Conservation (phyloP, 2,329 filamentous ascomycete genomes). For the Colletotrichum camelliae region DNA sequence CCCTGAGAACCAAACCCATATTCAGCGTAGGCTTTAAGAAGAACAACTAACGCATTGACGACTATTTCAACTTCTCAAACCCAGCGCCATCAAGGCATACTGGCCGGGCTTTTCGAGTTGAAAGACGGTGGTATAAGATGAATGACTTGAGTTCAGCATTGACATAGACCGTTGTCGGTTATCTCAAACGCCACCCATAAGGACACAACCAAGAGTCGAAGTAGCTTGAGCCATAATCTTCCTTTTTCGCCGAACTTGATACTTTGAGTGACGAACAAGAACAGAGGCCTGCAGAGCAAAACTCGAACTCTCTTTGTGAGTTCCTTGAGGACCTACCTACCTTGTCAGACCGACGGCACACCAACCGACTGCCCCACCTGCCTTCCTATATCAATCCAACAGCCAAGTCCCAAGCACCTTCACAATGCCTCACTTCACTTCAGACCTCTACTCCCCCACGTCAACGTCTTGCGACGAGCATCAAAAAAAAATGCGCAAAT, state of each 20-base stretch:
- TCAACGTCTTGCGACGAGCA: background rate
- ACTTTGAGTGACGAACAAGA: background rate
- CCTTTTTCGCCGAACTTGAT: background rate
- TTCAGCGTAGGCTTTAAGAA: background rate
- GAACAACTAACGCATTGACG: background rate
- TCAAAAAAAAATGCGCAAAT: constrained; percentile 21
- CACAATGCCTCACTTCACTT: constrained; percentile 10
- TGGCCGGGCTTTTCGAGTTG: background rate
- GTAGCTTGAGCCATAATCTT: background rate
- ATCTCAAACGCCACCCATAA: background rate
- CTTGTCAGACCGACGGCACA: background rate
- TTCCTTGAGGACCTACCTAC: background rate
- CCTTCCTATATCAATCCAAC: background rate
- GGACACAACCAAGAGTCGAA: background rate
- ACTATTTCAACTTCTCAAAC: background rate
- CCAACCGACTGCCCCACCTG: background rate
- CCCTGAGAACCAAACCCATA: background rate
- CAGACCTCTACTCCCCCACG: background rate
- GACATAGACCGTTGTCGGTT: background rate
- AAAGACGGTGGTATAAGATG: background rate
- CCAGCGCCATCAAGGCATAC: background rate
- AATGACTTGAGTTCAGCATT: background rate
- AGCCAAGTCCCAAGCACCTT: background rate
- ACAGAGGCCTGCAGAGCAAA: background rate
- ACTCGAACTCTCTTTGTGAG: background rate